Base-by-base conservation (phyloP, 2,329 filamentous ascomycete genomes). In the Neofusicoccum laricinum region DNA sequence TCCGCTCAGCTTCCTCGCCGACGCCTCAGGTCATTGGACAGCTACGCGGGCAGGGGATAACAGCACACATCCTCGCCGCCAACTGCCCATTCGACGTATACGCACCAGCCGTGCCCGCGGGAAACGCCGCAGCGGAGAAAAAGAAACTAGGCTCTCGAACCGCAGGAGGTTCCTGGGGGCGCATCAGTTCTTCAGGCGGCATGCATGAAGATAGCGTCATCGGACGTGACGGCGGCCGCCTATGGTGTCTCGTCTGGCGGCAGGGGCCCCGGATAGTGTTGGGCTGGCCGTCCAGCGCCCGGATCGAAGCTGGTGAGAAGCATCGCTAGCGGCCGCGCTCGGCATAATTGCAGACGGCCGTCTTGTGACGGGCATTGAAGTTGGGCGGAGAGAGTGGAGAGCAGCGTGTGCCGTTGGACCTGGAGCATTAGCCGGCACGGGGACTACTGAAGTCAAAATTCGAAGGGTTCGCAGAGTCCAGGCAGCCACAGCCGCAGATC, bases 201-300 rank as follows among this genome's bases (percentile, higher is more conserved):
- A n/a, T 59, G 55, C 55, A 59, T 46, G 55, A 46, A 46, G 55
- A 59, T 59, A 59, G 55, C 55, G 55, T 59, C 55, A 59, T 59
- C 55, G 40, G 41, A 36, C 53, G 53, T 21, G 40, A 19, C n/a
- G 38, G 38, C 25, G 40, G 40, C 40, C 53, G 17, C 25, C 38
- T 17, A 7, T 58, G 38, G 38, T 58, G 53, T 59, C 55, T 59
- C 55, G 46, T 19, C 43, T 15, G 25, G 41, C 30, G 49, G 15
- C 5, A 4, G 30, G 30, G 49, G n/a, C 32, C 12, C 7, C 7
- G 55, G n/a, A 46, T n/a, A 32, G 21, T n/a, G 38, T 46, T 59
- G 25, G 55, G 41, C 55, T 14, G 14, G 14, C 32, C 6, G 12
- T 10, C 30, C 55, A 30, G 41, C 21, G 55, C 11, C 40, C 38